Conservation (phyloP, 2,329 filamentous ascomycete genomes). For the Colletotrichum orbiculare region DNA sequence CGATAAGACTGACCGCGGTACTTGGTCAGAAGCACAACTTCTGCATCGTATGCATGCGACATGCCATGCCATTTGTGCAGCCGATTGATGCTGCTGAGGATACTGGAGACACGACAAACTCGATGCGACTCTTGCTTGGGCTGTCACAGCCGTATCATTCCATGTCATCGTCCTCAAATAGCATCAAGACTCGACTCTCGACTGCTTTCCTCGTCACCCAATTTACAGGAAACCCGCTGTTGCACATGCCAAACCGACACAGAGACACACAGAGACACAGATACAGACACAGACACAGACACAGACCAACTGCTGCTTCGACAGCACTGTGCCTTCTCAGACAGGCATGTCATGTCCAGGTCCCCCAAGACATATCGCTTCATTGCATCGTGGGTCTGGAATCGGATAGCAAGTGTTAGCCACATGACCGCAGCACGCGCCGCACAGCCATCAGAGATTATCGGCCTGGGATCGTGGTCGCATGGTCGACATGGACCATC, state of each 20-base stretch:
- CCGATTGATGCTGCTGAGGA: too few relatives aligned
- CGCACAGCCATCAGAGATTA: conserved; percentile 18
- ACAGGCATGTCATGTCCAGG: conserved; percentile 24
- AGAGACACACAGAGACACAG: background rate
- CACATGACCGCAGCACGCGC: conserved; percentile 5
- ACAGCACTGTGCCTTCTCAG: background rate
- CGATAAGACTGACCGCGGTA: background rate
- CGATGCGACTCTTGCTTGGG: too few relatives aligned
- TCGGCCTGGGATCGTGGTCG: conserved; percentile 18
- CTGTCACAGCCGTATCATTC: background rate
- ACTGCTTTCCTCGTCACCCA: conserved; percentile 9
- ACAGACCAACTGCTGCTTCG: conserved; percentile 28
- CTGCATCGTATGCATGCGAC: too few relatives aligned
- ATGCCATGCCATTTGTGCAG: too few relatives aligned
- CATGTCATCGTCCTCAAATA: background rate
- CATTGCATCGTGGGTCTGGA: background rate
- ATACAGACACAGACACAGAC: conserved; percentile 27
- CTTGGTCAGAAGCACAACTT: background rate
- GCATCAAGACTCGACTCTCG: background rate
- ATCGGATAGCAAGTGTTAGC: conserved; percentile 21
- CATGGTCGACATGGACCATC: conserved; percentile 22
- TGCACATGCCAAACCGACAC: conserved; percentile 35
- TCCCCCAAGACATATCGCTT: conserved; percentile 7
- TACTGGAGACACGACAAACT: too few relatives aligned
- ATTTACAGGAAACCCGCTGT: conserved; percentile 29